phyloP scores from a whole-genome alignment of 1,284 basidiomycete species.

The Exobasidium rhododendri region DNA sequence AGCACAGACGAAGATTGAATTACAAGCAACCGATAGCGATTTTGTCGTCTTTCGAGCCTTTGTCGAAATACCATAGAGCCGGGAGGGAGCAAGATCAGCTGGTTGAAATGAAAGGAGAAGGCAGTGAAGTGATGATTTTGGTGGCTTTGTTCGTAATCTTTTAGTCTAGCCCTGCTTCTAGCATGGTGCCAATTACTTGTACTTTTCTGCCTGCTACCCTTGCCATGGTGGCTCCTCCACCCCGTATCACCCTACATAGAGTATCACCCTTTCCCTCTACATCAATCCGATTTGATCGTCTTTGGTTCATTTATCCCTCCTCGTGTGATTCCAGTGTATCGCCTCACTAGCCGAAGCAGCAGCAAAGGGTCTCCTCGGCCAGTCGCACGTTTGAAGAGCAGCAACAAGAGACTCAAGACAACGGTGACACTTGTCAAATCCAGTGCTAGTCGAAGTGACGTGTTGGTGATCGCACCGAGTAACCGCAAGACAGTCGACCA shows the following conservation, averaged over 20 bases:
- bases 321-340: not conserved
- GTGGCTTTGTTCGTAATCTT: no score
- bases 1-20: not conserved
- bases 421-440: slow-evolving; percentile 42
- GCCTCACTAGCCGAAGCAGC: slow-evolving; percentile 20
- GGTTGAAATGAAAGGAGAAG: no score
- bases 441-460: slow-evolving; percentile 38
- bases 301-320: not conserved
- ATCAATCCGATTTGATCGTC: not conserved
- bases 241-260: slow-evolving; percentile 13
- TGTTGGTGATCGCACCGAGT: slow-evolving; percentile 30
- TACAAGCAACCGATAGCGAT: not conserved
- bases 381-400: slow-evolving; percentile 32
- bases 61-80: slow-evolving; percentile 3
- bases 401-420: slow-evolving; percentile 33
- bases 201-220: not conserved
- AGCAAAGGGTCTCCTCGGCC: slow-evolving; percentile 46
- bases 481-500: slow-evolving; percentile 5
- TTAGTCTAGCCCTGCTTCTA: no score
- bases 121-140: no score
- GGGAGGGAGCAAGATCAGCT: no score
- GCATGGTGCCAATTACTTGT: no score
- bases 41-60: slow-evolving; percentile 8
- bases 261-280: no score
- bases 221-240: not conserved